A percentile compares a stretch with the other conserved stretches of the same genome.
These are phyloP conservation scores for Lactifluus piperatus DNA, from an alignment of 768 basidiomycete species.

Conservation along the genomic window DNA sequence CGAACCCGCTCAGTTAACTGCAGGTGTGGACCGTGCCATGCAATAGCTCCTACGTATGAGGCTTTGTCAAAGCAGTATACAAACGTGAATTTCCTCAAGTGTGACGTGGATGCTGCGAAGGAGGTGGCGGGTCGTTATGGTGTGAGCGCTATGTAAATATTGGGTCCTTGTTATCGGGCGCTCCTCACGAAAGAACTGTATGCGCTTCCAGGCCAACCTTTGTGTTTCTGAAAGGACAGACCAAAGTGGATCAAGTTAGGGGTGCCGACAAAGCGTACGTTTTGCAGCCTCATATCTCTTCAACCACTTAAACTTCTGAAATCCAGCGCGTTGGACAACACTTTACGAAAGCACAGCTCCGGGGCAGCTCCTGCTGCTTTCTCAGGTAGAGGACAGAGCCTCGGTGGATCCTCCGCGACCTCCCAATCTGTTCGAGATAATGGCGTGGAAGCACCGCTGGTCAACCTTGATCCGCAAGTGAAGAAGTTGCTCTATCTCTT, in stretches of 20 bases:
- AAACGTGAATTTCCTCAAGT: constrained; percentile 76
- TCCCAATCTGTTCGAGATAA: constrained; percentile 29
- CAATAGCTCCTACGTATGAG: constrained; percentile 71
- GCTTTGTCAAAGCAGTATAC: constrained; percentile 57
- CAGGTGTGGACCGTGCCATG: constrained; percentile 84
- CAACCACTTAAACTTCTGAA: neutral
- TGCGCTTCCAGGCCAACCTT: constrained; percentile 66
- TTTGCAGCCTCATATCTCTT: neutral
- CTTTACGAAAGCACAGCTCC: constrained; percentile 45
- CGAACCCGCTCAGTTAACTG: constrained; percentile 7
- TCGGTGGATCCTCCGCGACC: constrained; percentile 41
- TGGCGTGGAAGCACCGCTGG: constrained; percentile 31
- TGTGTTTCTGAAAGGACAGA: constrained; percentile 59
- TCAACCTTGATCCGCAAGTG: constrained; percentile 55
- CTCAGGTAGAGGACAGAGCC: constrained; percentile 63
- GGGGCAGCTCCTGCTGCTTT: constrained; percentile 39
- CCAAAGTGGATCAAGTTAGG: constrained; percentile 60
- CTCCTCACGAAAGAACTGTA: neutral
- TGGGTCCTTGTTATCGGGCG: neutral
- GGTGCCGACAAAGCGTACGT: constrained; percentile 63
- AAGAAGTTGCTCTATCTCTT: constrained; percentile 56
- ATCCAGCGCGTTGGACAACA: constrained; percentile 50
- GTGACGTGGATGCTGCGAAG: constrained; percentile 62
- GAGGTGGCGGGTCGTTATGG: constrained; percentile 59
- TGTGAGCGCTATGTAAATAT: constrained; percentile 63